A percentile compares a stretch with the other conserved stretches of the same genome.
phyloP scores from a whole-genome alignment of 495 filamentous ascomycete species.

The Daldinia concentrica region DNA sequence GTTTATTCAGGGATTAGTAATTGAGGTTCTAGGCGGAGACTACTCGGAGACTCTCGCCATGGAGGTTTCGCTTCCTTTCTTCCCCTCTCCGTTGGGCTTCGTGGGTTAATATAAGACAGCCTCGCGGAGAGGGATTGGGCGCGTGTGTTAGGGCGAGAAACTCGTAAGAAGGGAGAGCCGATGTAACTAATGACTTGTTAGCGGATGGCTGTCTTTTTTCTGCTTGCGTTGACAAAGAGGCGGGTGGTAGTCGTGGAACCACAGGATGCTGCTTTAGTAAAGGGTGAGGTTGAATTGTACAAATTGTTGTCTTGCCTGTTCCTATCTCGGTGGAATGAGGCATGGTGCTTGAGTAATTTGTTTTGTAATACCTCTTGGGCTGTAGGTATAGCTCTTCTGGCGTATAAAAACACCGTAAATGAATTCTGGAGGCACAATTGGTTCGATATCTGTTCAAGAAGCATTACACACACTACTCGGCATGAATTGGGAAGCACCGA shows the following conservation, averaged over 20 bases:
- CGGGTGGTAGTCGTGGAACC: conserved; percentile 11
- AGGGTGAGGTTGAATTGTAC: neutral
- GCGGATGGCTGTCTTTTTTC: neutral
- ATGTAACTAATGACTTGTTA: neutral
- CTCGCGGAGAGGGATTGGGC: neutral
- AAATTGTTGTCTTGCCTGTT: neutral
- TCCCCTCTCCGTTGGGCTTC: conserved; percentile 6
- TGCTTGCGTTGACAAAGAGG: neutral
- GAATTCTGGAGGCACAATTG: neutral
- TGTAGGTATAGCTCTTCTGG: neutral
- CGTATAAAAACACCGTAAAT: neutral
- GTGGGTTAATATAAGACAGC: neutral
- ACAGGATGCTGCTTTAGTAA: neutral
- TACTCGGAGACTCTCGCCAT: neutral
- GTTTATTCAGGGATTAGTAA: conserved; percentile 7
- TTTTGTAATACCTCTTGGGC: too few species aligned
- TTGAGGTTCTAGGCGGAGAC: conserved; percentile 3
- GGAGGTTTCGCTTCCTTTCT: neutral
- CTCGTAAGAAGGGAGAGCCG: neutral
- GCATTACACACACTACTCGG: neutral
- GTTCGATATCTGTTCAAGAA: neutral
- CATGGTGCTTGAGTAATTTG: neutral
- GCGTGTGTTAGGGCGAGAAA: neutral
- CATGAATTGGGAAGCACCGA: neutral
- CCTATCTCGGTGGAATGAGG: neutral